Conservation (phyloP, 352 stramenopile species). For the Pilasporangium apinafurcum region DNA sequence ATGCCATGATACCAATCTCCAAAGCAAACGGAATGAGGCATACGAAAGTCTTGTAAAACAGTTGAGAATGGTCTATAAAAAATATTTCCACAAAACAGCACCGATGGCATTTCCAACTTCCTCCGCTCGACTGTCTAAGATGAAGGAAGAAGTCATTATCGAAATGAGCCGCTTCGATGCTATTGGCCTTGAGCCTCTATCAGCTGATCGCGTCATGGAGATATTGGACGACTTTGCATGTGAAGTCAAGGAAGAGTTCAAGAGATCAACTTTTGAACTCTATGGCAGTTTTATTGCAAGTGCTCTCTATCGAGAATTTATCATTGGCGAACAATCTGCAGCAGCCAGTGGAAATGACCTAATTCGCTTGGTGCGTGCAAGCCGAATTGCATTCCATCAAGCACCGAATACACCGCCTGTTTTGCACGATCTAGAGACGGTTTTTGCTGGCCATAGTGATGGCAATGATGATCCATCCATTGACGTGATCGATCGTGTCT, state of each 20-base stretch:
- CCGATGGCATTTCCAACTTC: slow-evolving; percentile 12
- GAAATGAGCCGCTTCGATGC: slow-evolving; percentile 5
- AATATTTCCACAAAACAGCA: slow-evolving; percentile 15
- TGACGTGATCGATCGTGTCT: slow-evolving; percentile 15
- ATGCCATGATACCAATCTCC: slow-evolving; percentile 4
- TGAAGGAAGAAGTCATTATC: slow-evolving; percentile 19
- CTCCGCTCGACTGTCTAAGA: slow-evolving; percentile 6
- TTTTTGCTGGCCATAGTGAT: not conserved
- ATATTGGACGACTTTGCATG: slow-evolving; percentile 28
- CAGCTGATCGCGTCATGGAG: slow-evolving; percentile 10
- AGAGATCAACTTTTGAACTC: slow-evolving; percentile 30
- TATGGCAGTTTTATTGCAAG: slow-evolving; percentile 43
- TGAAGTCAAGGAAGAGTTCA: slow-evolving; percentile 38
- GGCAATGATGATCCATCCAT: slow-evolving; percentile 1
- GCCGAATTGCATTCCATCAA: slow-evolving; percentile 54
- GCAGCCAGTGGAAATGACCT: not conserved
- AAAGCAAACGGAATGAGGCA: not conserved
- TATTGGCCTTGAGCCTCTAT: slow-evolving; percentile 2
- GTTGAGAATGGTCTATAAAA: slow-evolving; percentile 13
- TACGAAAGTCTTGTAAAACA: slow-evolving; percentile 6
- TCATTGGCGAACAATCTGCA: slow-evolving; percentile 1
- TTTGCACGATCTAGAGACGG: slow-evolving; percentile 3
- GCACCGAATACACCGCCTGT: slow-evolving; percentile 16
- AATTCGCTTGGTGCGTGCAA: slow-evolving; percentile 18
- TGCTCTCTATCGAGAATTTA: slow-evolving; percentile 41